Evolutionary conservation across 495 filamentous ascomycete species (phyloP), one percentile per base, ranked within the genome.

Genomic region (Lasiosphaeria hispida): DNA sequence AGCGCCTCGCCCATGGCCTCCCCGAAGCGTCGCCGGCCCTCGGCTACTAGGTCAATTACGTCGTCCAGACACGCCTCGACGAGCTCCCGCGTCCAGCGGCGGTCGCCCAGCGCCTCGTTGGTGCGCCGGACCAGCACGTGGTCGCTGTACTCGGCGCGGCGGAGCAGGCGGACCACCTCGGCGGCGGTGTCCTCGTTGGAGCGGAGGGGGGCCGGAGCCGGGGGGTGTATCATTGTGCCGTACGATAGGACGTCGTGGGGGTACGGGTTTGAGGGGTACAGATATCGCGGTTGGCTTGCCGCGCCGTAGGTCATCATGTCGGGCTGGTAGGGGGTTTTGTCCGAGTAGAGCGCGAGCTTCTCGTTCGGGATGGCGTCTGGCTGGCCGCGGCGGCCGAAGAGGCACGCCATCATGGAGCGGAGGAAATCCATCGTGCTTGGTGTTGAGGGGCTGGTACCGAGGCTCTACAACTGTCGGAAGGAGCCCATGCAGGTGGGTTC

Each of bases 11-110:
- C 41, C 63, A 66, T 66, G 48, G 60, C 60, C 0, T 40, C 50
- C n/a, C 60, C 57, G 60, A 66, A 58, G 18, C 18, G 30, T 11
- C 13, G 7, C 7, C 63, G 47, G 13, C 63, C 57, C 19, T 53
- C 51, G 43, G 63, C 60, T 39, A 66, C 60, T 13, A 53, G 58
- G 40, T 61, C 63, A 53, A 63, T 58, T 13, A 66, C 36, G 19
- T 53, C 48, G 57, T 63, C 63, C 3, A 66, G 45, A 33, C 57
- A 60, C 41, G 47, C 53, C 35, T 66, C 63, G 9, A 63, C 55
- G 34, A 63, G 38, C 30, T 33, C 53, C 30, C 63, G 57, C 36
- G 38, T 60, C 63, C 63, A 66, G 9, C 53, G 17, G 18, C 8
- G 33, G 13, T 55, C 41, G 37, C 60, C 60, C 33, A 60, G 47